Evolutionary conservation across 257 asterid species (phyloP).

Genomic region (Solanum peruvianum): DNA sequence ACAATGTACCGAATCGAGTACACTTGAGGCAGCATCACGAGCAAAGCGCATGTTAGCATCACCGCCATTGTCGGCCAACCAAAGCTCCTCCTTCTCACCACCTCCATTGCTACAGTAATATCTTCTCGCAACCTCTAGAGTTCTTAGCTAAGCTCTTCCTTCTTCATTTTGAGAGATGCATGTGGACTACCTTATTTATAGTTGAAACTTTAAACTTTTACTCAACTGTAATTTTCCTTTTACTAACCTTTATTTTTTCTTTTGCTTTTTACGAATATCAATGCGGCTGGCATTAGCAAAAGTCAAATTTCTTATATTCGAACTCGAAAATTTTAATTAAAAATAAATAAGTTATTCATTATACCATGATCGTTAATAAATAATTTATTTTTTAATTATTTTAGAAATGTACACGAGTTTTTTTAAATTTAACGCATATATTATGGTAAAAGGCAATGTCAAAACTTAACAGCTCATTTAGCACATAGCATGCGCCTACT

Average conservation of each 20-base stretch:
- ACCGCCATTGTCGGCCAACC: constrained; percentile 19
- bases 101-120: constrained; percentile 6
- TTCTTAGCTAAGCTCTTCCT: not conserved
- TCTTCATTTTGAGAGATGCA: not conserved
- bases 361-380: too few relatives aligned
- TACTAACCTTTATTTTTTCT: not conserved
- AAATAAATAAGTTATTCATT: too few relatives aligned
- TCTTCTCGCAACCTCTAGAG: not conserved
- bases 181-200: not conserved
- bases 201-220: not conserved
- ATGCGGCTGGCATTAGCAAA: not conserved
- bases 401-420: too few relatives aligned
- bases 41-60: constrained; percentile 24
- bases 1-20: constrained; percentile 43
- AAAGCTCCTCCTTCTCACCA: constrained; percentile 9
- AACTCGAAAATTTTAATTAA: not conserved
- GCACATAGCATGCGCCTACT: not conserved
- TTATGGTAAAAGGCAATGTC: not conserved
- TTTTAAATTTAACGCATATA: not conserved
- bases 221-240: not conserved
- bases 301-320: too few relatives aligned
- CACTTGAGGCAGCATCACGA: constrained; percentile 34
- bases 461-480: constrained; percentile 1
- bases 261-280: not conserved
- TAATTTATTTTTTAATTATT: too few relatives aligned